phyloP scores from a whole-genome alignment of 2,329 filamentous ascomycete species.

The Colletotrichum salicis region DNA sequence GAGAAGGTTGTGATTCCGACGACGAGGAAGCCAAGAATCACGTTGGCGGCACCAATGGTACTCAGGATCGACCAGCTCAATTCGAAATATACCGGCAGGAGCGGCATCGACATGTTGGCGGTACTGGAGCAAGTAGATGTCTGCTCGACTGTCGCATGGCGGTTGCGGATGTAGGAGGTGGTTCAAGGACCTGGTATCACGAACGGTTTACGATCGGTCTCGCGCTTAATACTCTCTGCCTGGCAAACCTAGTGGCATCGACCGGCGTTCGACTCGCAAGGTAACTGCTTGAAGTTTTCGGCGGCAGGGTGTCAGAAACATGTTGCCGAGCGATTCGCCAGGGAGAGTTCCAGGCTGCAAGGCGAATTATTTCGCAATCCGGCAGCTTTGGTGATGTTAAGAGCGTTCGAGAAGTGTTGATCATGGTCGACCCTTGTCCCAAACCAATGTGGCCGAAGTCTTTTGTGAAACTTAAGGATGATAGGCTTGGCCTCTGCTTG shows the following conservation, averaged over 20 bases:
- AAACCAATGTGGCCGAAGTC: neutral
- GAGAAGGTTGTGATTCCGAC: conserved; percentile 53
- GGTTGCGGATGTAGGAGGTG: neutral
- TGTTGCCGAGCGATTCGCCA: too few species aligned
- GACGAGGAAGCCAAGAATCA: conserved; percentile 51
- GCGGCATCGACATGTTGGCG: conserved; percentile 20
- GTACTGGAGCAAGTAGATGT: neutral
- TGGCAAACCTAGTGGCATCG: neutral
- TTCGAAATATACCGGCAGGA: conserved; percentile 49
- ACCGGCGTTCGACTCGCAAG: neutral
- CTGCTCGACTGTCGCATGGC: conserved; percentile 1
- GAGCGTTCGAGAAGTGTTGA: neutral
- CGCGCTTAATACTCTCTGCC: neutral
- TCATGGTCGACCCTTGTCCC: neutral
- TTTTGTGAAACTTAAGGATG: neutral
- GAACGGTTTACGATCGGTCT: neutral
- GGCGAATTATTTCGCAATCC: neutral
- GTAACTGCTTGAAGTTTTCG: neutral
- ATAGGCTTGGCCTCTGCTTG: neutral
- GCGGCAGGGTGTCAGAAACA: neutral
- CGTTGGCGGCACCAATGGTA: conserved; percentile 53
- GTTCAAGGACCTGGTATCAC: too few species aligned
- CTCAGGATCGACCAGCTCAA: conserved; percentile 57
- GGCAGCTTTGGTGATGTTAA: neutral
- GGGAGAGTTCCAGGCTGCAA: too few species aligned